phyloP scores from a whole-genome alignment of 108 stramenopile genomes.

The Skeletonema marinoi region DNA sequence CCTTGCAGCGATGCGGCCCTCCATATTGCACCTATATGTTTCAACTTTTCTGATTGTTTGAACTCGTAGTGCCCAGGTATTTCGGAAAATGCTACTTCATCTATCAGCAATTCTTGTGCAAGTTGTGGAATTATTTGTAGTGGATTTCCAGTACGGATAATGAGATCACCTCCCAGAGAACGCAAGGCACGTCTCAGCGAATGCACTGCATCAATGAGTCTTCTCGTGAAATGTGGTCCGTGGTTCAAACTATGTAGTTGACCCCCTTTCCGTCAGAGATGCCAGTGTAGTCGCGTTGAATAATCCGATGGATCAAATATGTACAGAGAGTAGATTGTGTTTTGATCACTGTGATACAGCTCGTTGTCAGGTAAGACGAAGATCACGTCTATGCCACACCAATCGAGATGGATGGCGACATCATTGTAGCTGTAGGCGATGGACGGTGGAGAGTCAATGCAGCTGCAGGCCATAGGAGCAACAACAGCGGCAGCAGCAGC shows the following conservation, averaged over 20 bases:
- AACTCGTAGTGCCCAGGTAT: constrained; percentile 63
- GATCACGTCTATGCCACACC: constrained; percentile 70
- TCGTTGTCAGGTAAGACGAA: constrained; percentile 58
- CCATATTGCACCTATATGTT: constrained; percentile 3
- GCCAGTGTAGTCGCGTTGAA: constrained; percentile 45
- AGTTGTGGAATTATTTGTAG: constrained; percentile 42
- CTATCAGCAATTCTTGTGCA: constrained; percentile 29
- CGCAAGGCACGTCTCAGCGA: constrained; percentile 38
- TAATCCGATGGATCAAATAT: constrained; percentile 57
- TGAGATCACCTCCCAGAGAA: constrained; percentile 50
- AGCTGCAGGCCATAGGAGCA: too few species aligned
- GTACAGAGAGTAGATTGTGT: constrained; percentile 45
- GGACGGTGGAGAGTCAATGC: too few species aligned
- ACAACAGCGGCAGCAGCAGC: too few species aligned
- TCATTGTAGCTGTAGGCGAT: background rate
- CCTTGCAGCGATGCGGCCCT: constrained; percentile 3
- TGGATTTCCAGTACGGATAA: constrained; percentile 60
- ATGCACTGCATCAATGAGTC: constrained; percentile 51
- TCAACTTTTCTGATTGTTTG: constrained; percentile 29
- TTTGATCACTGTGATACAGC: constrained; percentile 38
- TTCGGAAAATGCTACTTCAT: constrained; percentile 59
- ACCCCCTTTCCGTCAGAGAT: constrained; percentile 10
- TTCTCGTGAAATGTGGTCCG: constrained; percentile 56
- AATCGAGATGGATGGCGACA: constrained; percentile 36
- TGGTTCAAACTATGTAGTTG: constrained; percentile 32